Base-by-base conservation (phyloP, 1,139 yeast genomes). In the Nakaseomyces bracarensis region DNA sequence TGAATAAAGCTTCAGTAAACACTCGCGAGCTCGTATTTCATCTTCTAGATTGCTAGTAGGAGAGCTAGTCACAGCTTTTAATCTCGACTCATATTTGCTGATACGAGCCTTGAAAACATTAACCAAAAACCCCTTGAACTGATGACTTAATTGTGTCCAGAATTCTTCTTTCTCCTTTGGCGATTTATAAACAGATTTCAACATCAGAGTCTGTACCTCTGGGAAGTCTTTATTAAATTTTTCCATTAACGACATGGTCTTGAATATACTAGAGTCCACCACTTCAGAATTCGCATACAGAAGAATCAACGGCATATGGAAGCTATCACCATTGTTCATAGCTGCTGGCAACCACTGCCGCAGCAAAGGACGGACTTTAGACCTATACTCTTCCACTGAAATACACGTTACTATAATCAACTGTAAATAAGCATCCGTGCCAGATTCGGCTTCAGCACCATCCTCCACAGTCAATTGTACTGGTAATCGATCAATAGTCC, bases 301-400 rank as follows among this genome's bases (percentile, higher is more conserved):
- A 13, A 58, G 45, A 10, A 57, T 50, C n/a, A 60, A 47, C 6
- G 61, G 55, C 29, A 48, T 46, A n/a, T 38, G 41, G 1, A 38
- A 13, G 6, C 29, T 14, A 29, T 46, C 46, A 11, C 36, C 26
- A 15, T 27, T 42, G 7, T 33, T 16, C 18, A 13, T 21, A 9
- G 22, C 23, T 3, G 25, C 15, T 0, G 82, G 77, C 27, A 84
- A 67, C 98, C 98, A 91, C 54, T 83, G 94, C 42, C 73, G 71
- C 23, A 89, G 75, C 53, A 86, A 68, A 1, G 94, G 94, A 38
- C 98, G 72, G 0, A 82, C 87, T 52, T 81, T 83, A 1, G 81
- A 65, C 49, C 94, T 70, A 60, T 91, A 91, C 1, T 75, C 75
- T 14, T 89, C 97, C 30, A 79, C 62, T 35, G 74, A 75, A 8